Base-by-base conservation (phyloP, 78 protist species). In the Speleostelium caveatum region DNA sequence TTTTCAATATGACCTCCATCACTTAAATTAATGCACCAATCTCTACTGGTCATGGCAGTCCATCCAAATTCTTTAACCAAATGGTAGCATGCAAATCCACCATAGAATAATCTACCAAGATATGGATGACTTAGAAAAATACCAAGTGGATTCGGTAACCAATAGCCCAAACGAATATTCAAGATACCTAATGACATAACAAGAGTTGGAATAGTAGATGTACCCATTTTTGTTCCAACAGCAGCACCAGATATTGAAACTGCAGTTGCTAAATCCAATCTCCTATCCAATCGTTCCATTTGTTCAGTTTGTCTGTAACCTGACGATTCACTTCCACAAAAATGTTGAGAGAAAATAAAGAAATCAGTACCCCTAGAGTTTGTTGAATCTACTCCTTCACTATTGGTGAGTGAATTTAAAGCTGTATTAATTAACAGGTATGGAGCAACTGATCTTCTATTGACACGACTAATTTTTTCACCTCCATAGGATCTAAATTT, bases 71-170 rank as follows among this genome's bases (percentile, higher is more conserved):
- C 91, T 45, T 83, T 83, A 8, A 83, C 91, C 22, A 83, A 58
- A 69, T 83, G 91, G 69, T 83, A 83, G 26, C 91, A 83, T 59
- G 91, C 91, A 42, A 83, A 83, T 19, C 91, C 91, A 83, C 91
- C 91, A 69, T 83, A 83, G 39, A 83, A 83, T 10, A 83, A 41
- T 24, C 91, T 61, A 60, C 91, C 91, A 1, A 83, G 51, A 8
- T 56, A 30, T 21, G 91, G 91, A 59, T 83, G 91, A 69, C 79
- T 56, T 6, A 83, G 45, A 21, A 83, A 83, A 4, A 83, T 83
- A 60, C 91, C 91, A 0, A 83, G 35, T 30, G 91, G 91, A 83
- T 83, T 83, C 6, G 91, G 91, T 58, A 83, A 58, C 91, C 91
- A 83, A 59, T 83, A 83, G 2, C 91, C 91, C 35, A 83, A 42